phyloP scores from a whole-genome alignment of 768 basidiomycete genomes.

The Suillus fuscotomentosus region DNA sequence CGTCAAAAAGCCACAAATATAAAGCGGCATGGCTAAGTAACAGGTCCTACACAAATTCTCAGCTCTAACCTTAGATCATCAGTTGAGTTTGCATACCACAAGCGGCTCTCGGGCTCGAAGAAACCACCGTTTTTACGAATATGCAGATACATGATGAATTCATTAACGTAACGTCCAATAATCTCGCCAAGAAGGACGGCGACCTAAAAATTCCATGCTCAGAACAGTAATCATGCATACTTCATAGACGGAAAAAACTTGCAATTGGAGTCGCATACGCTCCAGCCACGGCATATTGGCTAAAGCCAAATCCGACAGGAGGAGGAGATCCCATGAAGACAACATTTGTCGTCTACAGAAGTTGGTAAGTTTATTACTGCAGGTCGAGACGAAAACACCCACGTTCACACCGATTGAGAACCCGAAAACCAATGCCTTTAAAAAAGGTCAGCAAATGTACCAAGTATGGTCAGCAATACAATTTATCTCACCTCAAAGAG shows the following conservation, averaged over 20 bases:
- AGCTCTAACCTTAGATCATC: not conserved
- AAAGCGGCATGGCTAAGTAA: conserved; percentile 41
- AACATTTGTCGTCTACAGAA: conserved; percentile 47
- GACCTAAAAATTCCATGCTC: conserved; percentile 27
- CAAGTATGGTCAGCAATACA: not conserved
- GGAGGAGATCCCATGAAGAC: conserved; percentile 49
- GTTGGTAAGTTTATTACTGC: not conserved
- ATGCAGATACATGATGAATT: conserved; percentile 43
- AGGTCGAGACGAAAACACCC: conserved; percentile 4
- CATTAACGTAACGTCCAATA: conserved; percentile 49
- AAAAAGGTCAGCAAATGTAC: not conserved
- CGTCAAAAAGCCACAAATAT: conserved; percentile 39
- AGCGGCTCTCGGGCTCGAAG: conserved; percentile 50
- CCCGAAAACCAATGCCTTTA: conserved; percentile 44
- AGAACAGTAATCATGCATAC: not conserved
- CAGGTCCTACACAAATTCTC: conserved; percentile 25
- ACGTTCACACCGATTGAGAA: conserved; percentile 49
- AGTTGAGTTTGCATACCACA: conserved; percentile 31
- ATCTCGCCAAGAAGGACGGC: conserved; percentile 52
- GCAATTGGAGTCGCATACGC: conserved; percentile 45
- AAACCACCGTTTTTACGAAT: conserved; percentile 49
- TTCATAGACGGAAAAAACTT: conserved; percentile 6
- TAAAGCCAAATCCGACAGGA: conserved; percentile 48
- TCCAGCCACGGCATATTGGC: conserved; percentile 39
- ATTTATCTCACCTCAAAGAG: conserved; percentile 35